Conservation (phyloP, 495 filamentous ascomycete species). For the Pyrenula aspistea region DNA sequence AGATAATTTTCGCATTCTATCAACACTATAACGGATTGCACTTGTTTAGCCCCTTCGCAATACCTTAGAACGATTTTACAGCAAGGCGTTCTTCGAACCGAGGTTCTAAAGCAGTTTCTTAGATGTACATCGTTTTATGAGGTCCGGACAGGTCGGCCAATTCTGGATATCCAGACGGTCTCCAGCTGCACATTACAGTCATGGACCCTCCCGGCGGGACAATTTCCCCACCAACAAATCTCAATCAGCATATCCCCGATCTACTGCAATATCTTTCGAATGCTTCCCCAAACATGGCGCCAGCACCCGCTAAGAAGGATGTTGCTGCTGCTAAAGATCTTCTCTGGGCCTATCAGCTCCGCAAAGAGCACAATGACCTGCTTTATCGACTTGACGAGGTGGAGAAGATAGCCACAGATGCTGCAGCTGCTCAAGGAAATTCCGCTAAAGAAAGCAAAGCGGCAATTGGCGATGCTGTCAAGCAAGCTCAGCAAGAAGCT, state of each 20-base stretch:
- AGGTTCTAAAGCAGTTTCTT: too few relatives aligned
- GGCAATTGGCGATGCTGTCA: background rate
- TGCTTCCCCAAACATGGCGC: background rate
- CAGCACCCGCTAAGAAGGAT: background rate
- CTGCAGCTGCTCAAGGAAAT: background rate
- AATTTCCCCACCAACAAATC: background rate
- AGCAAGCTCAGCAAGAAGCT: background rate
- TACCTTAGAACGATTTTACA: too few relatives aligned
- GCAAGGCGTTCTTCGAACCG: too few relatives aligned
- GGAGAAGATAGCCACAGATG: background rate
- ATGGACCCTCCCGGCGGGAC: too few relatives aligned
- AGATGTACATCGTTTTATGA: too few relatives aligned
- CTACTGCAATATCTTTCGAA: too few relatives aligned
- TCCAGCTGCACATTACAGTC: too few relatives aligned
- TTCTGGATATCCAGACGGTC: too few relatives aligned
- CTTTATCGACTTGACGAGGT: background rate
- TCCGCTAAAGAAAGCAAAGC: background rate
- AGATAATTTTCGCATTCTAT: too few relatives aligned
- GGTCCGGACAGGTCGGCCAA: too few relatives aligned
- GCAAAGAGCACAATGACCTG: background rate
- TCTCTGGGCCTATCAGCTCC: conserved; percentile 9
- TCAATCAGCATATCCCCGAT: background rate
- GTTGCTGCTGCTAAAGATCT: conserved; percentile 5
- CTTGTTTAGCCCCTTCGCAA: too few relatives aligned
- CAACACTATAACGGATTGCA: too few relatives aligned